phyloP scores from a whole-genome alignment of 148 eudicot species.

The Euryodendron excelsum region DNA sequence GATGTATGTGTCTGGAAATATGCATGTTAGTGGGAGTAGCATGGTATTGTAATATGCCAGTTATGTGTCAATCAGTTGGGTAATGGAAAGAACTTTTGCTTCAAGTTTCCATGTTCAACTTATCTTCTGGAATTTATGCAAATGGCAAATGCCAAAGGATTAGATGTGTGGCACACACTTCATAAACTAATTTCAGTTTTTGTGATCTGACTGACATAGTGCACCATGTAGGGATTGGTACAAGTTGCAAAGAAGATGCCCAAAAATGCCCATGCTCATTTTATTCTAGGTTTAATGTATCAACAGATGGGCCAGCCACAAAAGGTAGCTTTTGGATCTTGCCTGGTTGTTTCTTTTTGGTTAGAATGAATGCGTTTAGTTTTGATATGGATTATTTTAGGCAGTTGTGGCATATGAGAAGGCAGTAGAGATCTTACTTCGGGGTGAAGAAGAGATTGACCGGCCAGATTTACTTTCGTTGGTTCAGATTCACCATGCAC shows the following conservation, averaged over 20 bases:
- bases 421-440: slow-evolving; percentile 85
- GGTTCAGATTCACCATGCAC: slow-evolving; percentile 97
- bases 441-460: slow-evolving; percentile 84
- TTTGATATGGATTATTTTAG: slow-evolving; percentile 29
- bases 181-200: not conserved
- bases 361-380: not conserved
- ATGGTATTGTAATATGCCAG: not conserved
- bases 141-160: not conserved
- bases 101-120: not conserved
- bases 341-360: slow-evolving; percentile 8
- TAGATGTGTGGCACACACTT: not conserved
- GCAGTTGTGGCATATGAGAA: slow-evolving; percentile 82
- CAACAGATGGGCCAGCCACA: slow-evolving; percentile 92
- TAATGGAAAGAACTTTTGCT: not conserved
- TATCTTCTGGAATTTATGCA: not conserved
- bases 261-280: slow-evolving; percentile 96
- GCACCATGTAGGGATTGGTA: slow-evolving; percentile 60
- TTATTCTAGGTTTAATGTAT: slow-evolving; percentile 90
- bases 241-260: slow-evolving; percentile 96
- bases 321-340: slow-evolving; percentile 54
- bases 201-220: not conserved
- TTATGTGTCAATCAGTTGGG: not conserved
- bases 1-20: not conserved
- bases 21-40: not conserved
- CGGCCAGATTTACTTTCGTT: slow-evolving; percentile 85